Evolutionary conservation across 2,329 filamentous ascomycete genomes (phyloP), one percentile per base, ranked within the genome.

Genomic region (Fusarium lateritium): DNA sequence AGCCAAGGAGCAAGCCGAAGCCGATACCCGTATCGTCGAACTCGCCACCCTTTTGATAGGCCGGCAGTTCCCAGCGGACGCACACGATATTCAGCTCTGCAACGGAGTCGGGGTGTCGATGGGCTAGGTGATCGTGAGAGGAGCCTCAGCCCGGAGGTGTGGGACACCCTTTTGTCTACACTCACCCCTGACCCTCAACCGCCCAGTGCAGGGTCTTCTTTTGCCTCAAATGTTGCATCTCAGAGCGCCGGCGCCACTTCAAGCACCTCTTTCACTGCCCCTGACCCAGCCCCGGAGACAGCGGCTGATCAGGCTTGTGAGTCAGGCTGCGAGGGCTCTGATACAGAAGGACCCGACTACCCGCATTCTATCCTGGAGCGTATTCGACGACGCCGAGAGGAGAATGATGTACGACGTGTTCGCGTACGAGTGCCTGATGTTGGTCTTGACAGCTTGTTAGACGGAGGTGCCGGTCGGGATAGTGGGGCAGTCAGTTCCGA

Each of bases 121-220:
- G 94, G 94, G 6, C 86, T 97, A 17, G 94, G 94, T 38, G 94
- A 97, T 79, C 91, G 94, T 61, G 88, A 93, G 67, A 89, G 94
- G 71, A 97, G 94, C 78, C 81, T 93, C n/a, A 94, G 91, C 75
- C 91, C 91, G 1, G 91, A 91, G 55, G 84, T 84, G 2, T 98
- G 94, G 94, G 91, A 95, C 62, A 93, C 90, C 5, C 88, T 98
- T 54, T 83, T 94, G 59, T 91, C 87, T 8, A 97, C 93, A 0
- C 86, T 98, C 64, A 91, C 92, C 0, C 93, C 93, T 1, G 94
- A 97, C 77, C 89, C 91, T 17, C 91, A 93, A 65, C 86, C 93
- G 4, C 93, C 94, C 1, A 97, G 92, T 72, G 88, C 89, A 3
- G 89, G 92, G 31, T 94, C 94, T 2, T 97, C 94, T 1, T 97